Base-by-base conservation (phyloP, 2,329 filamentous ascomycete species). In the Rachicladosporium sp. region DNA sequence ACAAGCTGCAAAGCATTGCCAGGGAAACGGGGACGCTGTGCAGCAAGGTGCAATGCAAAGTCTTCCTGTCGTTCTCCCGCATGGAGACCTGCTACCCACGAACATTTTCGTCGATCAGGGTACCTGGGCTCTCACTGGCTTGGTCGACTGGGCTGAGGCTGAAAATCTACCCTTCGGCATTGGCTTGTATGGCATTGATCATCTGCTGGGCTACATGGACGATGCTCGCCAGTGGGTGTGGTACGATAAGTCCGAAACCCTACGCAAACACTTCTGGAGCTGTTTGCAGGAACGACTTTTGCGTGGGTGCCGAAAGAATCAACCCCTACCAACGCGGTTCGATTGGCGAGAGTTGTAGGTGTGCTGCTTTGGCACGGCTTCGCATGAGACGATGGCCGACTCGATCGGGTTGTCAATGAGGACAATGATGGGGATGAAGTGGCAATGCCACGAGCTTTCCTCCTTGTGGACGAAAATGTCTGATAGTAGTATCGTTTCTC, bases 81-180 rank as follows among this genome's bases (percentile, higher is more conserved):
- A 80, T 35, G 75, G 75, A 0, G 76, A 80, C 45, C 57, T 78
- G 5, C 59, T 74, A 1, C 61, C 71, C 0, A 62, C 63, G 2
- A 80, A 78, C 42, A 64, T 79, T 32, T 65, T 78, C 49, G 60
- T 76, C 0, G 56, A 65, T 36, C 50, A 58, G 1, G 40, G 55
- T 1, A 62, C 63, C 0, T 69, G 68, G 32, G 39, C 48, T 3
- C 50, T 79, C 7, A 60, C 52, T 0, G 76, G 74, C 2, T 43
- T 80, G 1, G 61, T 80, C 0, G 76, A 80, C 50, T 80, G 75
- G 76, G 71, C 71, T 0, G 76, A 80, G 50, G 73, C 69, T 0
- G 74, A 78, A 50, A 66, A 61, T 43, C 52, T 77, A 4, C 75
- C 74, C 0, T 74, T 77, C 47, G 76, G 75, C 0, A 61, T 70